Evolutionary conservation across 208 protist species (phyloP), one percentile per base, ranked within the genome.

Genomic region (Trypanosoma scelopori): DNA sequence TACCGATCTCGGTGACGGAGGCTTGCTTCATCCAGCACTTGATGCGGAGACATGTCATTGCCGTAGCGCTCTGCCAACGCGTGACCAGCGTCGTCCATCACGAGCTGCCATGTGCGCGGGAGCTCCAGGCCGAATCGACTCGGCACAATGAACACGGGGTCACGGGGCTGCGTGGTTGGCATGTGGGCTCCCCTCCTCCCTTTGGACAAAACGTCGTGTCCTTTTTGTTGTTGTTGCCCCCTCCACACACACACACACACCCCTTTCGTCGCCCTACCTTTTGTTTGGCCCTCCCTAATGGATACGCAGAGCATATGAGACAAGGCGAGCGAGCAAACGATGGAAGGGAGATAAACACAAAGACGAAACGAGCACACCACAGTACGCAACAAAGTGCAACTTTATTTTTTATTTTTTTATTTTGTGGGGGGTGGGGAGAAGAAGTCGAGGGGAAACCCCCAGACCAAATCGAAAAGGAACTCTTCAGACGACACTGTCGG

Each of bases 101-200:
- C 63, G 45, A 69, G 51, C 11, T 41, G 39, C 63, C 63, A 69
- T 5, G 63, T 69, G 28, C n/a, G 45, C 25, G 63, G 63, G 0
- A 41, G 50, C 53, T 18, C 42, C 7, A 45, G 42, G 23, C 20
- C 16, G 22, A 69, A 69, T 0, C 52, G 37, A 45, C 42, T 69
- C 28, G 63, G 63, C 63, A 69, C 4, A 55, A 61, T 56, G 46
- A 61, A 27, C 12, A 35, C 43, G 37, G 42, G 55, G 18, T 61
- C 39, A n/a, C 13, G 30, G 13, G 63, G 42, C 30, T 55, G 53
- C 20, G 11, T 32, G 27, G 51, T 55, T 15, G 63, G 30, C 63
- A 69, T 69, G 1, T 16, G 18, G 18, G 39, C 1, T 11, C 23
- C n/a, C 25, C 51, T 30, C 27, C 16, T 18, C n/a, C 4, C 18